Evolutionary conservation across 2,329 filamentous ascomycete genomes (phyloP).

Genomic region (Teratosphaeria destructans): DNA sequence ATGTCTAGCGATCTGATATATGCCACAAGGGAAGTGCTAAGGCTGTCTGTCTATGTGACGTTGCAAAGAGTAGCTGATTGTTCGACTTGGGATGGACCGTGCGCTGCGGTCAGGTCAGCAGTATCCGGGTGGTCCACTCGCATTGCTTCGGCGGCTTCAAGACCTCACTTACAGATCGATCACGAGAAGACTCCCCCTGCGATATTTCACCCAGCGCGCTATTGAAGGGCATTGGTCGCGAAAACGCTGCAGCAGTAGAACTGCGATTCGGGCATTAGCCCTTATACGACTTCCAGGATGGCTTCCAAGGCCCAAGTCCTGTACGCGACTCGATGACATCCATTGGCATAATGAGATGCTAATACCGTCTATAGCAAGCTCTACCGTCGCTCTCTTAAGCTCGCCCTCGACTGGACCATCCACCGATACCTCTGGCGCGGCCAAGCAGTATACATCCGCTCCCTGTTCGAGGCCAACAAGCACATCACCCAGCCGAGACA

Average conservation of each 20-base stretch:
- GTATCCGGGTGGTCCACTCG: neutral
- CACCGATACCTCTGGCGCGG: slow-evolving; percentile 89
- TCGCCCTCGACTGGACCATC: slow-evolving; percentile 90
- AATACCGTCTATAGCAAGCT: slow-evolving; percentile 46
- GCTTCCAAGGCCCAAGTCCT: slow-evolving; percentile 28
- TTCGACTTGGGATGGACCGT: neutral
- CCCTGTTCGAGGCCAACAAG: slow-evolving; percentile 88
- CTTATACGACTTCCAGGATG: slow-evolving; percentile 22
- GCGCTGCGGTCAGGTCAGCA: neutral
- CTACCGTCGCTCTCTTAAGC: slow-evolving; percentile 86
- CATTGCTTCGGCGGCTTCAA: neutral
- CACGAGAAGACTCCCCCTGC: neutral
- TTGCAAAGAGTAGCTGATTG: neutral
- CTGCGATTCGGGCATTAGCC: slow-evolving; percentile 5
- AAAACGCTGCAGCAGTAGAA: neutral
- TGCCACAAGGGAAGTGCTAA: slow-evolving; percentile 3
- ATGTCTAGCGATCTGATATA: neutral
- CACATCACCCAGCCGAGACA: slow-evolving; percentile 73
- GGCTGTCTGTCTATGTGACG: neutral
- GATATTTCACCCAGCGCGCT: neutral
- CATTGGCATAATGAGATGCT: neutral
- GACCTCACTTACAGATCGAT: neutral
- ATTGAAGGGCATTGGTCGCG: neutral
- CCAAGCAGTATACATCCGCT: slow-evolving; percentile 90
- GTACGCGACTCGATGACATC: slow-evolving; percentile 12